These are phyloP conservation scores for Trametes versicolor DNA, from an alignment of 1,284 basidiomycete genomes.

Conservation along the genomic window DNA sequence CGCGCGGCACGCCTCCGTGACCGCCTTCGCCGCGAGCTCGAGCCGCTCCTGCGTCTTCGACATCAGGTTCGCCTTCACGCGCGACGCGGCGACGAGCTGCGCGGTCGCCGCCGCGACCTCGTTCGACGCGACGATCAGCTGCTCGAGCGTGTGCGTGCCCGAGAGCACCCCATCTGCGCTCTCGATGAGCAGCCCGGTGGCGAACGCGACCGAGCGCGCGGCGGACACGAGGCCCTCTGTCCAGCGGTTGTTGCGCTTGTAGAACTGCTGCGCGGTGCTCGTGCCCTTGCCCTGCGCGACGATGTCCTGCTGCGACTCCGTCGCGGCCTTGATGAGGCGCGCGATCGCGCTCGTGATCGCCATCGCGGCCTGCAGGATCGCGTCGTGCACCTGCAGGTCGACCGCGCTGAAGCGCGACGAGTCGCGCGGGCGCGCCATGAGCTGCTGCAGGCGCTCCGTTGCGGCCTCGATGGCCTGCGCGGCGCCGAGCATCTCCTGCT, in stretches of 20 bases:
- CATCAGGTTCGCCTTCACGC: conserved; percentile 99
- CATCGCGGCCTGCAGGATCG: conserved; percentile 93
- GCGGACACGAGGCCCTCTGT: conserved; percentile 99
- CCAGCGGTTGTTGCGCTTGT: conserved; percentile 99
- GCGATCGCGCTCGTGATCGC: conserved; percentile 96
- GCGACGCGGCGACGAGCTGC: conserved; percentile 97
- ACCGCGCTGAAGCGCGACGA: conserved; percentile 86
- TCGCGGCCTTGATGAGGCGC: conserved; percentile 95
- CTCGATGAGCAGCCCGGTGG: conserved; percentile 97
- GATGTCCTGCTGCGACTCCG: conserved; percentile 98
- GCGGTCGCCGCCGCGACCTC: conserved; percentile 97
- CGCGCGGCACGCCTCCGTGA: conserved; percentile 98
- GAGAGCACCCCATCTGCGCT: conserved; percentile 97
- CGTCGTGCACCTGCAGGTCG: conserved; percentile 97
- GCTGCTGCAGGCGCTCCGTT: conserved; percentile 88
- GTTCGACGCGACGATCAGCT: conserved; percentile 99
- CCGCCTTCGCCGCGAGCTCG: conserved; percentile 96
- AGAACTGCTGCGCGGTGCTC: conserved; percentile 94
- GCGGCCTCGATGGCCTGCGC: conserved; percentile 95
- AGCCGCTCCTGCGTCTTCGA: conserved; percentile 97
- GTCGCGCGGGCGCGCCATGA: conserved; percentile 92
- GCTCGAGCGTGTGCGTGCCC: conserved; percentile 96
- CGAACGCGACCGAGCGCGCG: conserved; percentile 97
- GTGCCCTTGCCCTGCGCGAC: conserved; percentile 95
- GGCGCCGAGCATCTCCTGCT: conserved; percentile 95